These are phyloP conservation scores for Dioscorea dumetorum DNA, from an alignment of 106 monocot genomes.

Conservation along the genomic window DNA sequence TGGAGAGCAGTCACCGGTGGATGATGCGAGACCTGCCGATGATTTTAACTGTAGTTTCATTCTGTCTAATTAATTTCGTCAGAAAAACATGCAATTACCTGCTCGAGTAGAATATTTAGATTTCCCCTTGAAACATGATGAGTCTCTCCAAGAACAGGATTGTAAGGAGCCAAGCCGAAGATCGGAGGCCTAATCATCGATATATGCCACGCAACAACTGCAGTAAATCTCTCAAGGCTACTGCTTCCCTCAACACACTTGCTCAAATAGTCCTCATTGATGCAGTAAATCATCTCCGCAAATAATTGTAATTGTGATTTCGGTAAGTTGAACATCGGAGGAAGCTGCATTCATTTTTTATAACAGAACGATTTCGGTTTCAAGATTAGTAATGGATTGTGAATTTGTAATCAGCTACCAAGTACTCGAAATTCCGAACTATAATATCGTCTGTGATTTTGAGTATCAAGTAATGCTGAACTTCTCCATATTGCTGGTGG, in stretches of 20 bases:
- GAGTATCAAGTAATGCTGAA: no score
- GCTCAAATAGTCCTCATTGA: slow-evolving; percentile 40
- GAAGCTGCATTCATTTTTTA: slow-evolving; percentile 43
- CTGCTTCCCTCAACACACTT: slow-evolving; percentile 45
- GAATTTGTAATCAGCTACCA: no score
- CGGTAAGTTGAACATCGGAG: slow-evolving; percentile 90
- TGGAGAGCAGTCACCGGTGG: slow-evolving; percentile 90
- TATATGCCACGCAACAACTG: slow-evolving; percentile 83
- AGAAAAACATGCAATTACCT: slow-evolving; percentile 27
- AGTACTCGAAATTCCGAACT: no score
- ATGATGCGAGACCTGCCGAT: slow-evolving; percentile 70
- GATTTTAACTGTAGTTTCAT: no score
- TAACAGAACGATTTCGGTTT: no score
- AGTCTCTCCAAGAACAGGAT: slow-evolving; percentile 93
- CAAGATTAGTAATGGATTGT: no score
- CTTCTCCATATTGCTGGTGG: no score
- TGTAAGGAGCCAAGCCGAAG: slow-evolving; percentile 80
- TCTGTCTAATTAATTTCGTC: no score
- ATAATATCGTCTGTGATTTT: no score
- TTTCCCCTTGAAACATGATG: slow-evolving; percentile 81
- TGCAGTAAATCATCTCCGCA: slow-evolving; percentile 78
- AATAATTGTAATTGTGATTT: slow-evolving; percentile 96
- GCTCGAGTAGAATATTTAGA: slow-evolving; percentile 83
- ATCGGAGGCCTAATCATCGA: slow-evolving; percentile 68
- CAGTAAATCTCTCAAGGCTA: slow-evolving; percentile 59